Evolutionary conservation across 1,284 basidiomycete species (phyloP), one percentile per base, ranked within the genome.

Genomic region (Fistulinella cinereoalba): DNA sequence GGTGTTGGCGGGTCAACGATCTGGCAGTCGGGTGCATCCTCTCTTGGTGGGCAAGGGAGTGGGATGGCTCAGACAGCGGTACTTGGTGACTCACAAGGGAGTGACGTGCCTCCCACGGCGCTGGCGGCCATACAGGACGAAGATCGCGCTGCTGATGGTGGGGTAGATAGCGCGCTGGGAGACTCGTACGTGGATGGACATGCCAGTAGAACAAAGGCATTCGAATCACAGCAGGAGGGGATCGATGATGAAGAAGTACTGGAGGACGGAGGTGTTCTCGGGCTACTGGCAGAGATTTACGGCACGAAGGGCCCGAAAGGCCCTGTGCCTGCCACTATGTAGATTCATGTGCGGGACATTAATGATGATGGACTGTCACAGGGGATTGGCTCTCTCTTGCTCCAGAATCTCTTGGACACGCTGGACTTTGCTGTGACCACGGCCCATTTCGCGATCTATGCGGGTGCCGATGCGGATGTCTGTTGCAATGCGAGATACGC

Each of bases 381-480:
- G 19, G 12, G n/a, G 5, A 28, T 7, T 27, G 23, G 37, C 33
- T n/a, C 46, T 51, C 48, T 77, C 74, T 54, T 67, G 71, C 10
- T 72, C 73, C 19, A 86, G 65, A 38, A 95, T 91, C 39, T 85
- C 83, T 56, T 88, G 75, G 2, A 96, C 91, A 12, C 92, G 79
- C 47, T 76, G 74, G 18, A 93, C 77, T 62, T 96, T 96, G 43
- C 71, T 70, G 21, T 76, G 73, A 7, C 88, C 92, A 2, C 74
- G 71, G 2, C 65, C 66, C 29, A 85, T 77, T 24, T 77, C 70
- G 44, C 82, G 77, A 68, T 95, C 92, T 16, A 78, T 77, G 36
- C 93, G 80, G 0, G 93, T 97, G 36, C 93, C 93, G 47, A 97
- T 94, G 24, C 93, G 85, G 49, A 97, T 88, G 67, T 97, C 93